Evolutionary conservation across 2,329 filamentous ascomycete genomes (phyloP).

Genomic region (Fusarium sp.): DNA sequence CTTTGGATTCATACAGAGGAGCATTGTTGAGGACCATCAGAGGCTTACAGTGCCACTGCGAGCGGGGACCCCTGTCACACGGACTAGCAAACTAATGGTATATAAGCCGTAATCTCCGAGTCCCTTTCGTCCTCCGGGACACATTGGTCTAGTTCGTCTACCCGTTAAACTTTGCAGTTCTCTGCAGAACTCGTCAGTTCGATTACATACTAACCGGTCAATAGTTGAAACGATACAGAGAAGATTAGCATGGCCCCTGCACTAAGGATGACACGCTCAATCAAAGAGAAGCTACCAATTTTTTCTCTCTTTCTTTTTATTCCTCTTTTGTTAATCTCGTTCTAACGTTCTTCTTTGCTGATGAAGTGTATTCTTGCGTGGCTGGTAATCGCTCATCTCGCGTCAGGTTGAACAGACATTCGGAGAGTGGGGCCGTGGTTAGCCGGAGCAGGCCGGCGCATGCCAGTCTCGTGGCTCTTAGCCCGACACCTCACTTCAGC

Average conservation of each 20-base stretch:
- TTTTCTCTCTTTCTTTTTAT: not conserved
- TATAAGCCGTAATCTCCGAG: not conserved
- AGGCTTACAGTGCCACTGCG: fast-evolving
- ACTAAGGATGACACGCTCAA: slow-evolving; percentile 78
- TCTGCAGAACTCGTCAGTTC: no score
- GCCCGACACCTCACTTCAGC: not conserved
- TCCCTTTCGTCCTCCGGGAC: no score
- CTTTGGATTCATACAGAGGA: no score
- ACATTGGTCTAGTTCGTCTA: no score
- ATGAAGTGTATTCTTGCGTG: not conserved
- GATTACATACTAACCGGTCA: no score
- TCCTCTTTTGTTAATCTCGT: not conserved
- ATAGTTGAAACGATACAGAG: not conserved
- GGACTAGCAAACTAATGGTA: fast-evolving
- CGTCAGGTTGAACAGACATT: not conserved
- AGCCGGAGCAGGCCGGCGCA: not conserved
- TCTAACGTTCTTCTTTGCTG: not conserved
- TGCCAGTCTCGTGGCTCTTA: not conserved
- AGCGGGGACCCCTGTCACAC: fast-evolving
- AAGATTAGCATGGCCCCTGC: slow-evolving; percentile 78
- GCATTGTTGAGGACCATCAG: no score
- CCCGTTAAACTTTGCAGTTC: no score
- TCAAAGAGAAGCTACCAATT: slow-evolving; percentile 32
- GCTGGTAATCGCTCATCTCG: not conserved
- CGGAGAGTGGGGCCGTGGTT: not conserved